These are phyloP conservation scores for Gossypium schwendimanii DNA, from an alignment of 441 rosid genomes.

Conservation along the genomic window DNA sequence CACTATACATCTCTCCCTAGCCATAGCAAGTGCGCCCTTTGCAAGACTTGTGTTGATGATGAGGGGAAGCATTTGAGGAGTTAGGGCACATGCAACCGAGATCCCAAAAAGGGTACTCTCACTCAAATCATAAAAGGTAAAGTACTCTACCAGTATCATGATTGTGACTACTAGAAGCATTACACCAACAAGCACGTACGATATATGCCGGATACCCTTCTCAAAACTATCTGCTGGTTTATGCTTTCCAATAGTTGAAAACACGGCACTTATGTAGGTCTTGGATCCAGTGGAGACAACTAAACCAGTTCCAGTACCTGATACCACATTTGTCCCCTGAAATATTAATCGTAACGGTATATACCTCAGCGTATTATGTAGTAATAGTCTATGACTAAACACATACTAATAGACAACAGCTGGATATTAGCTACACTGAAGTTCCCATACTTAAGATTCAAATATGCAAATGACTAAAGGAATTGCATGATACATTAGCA, in stretches of 20 bases:
- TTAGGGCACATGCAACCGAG: slow-evolving; percentile 67
- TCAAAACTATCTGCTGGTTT: slow-evolving; percentile 53
- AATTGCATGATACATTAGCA: neutral
- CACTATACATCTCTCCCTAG: slow-evolving; percentile 61
- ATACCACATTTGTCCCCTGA: slow-evolving; percentile 73
- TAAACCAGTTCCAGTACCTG: slow-evolving; percentile 66
- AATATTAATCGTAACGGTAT: slow-evolving; percentile 8
- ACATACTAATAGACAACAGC: neutral
- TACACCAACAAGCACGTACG: slow-evolving; percentile 49
- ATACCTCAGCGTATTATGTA: slow-evolving; percentile 10
- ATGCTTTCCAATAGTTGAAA: slow-evolving; percentile 51
- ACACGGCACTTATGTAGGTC: slow-evolving; percentile 64
- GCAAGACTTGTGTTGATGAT: slow-evolving; percentile 66
- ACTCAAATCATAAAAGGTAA: slow-evolving; percentile 24
- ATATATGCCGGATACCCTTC: slow-evolving; percentile 42
- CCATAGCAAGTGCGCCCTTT: slow-evolving; percentile 77
- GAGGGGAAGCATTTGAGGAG: slow-evolving; percentile 80
- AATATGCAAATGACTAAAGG: neutral
- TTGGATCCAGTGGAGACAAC: slow-evolving; percentile 66
- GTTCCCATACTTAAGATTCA: neutral
- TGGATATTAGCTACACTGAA: neutral
- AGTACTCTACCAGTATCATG: slow-evolving; percentile 33
- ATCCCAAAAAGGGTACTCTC: slow-evolving; percentile 56
- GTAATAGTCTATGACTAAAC: neutral
- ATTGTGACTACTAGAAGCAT: slow-evolving; percentile 49